These are phyloP conservation scores for Fusarium pseudocircinatum DNA, from an alignment of 2,329 filamentous ascomycete genomes.

Conservation along the genomic window DNA sequence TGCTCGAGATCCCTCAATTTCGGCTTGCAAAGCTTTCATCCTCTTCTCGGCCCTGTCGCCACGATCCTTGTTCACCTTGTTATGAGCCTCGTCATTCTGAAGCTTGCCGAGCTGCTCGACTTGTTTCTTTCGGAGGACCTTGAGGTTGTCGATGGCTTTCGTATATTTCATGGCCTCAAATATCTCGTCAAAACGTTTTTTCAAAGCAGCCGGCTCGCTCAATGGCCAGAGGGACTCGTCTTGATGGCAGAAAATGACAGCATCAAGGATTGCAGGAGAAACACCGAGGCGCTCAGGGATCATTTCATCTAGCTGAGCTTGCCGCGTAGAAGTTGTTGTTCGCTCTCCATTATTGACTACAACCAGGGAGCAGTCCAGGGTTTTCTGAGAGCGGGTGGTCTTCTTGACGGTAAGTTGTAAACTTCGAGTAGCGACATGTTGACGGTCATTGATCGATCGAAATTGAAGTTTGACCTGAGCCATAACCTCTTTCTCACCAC, in stretches of 20 bases:
- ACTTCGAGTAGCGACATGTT: conserved; percentile 85
- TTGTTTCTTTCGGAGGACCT: conserved; percentile 83
- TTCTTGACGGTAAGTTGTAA: conserved; percentile 90
- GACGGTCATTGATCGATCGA: conserved; percentile 77
- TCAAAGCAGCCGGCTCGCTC: conserved; percentile 84
- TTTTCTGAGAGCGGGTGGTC: conserved; percentile 78
- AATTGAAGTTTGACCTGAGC: conserved; percentile 94
- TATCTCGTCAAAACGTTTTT: conserved; percentile 96
- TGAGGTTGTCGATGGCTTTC: conserved; percentile 96
- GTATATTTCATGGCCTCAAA: conserved; percentile 98
- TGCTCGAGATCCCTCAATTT: conserved; percentile 70
- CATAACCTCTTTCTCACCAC: conserved; percentile 86
- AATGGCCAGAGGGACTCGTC: conserved; percentile 98
- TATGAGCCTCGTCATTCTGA: conserved; percentile 78
- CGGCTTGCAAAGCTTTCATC: conserved; percentile 69
- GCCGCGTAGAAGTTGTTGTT: conserved; percentile 79
- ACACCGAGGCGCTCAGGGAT: conserved; percentile 90
- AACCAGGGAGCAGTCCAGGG: conserved; percentile 81
- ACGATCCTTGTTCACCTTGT: conserved; percentile 85
- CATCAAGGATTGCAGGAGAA: conserved; percentile 87
- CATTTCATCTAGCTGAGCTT: conserved; percentile 82
- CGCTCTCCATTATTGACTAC: conserved; percentile 84
- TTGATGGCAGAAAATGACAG: conserved; percentile 98
- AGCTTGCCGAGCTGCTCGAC: conserved; percentile 77
- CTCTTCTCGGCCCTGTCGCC: conserved; percentile 77